A percentile compares a stretch with the other conserved stretches of the same genome.
phyloP scores from a whole-genome alignment of 164 flowering plant species.

The Saururus chinensis region DNA sequence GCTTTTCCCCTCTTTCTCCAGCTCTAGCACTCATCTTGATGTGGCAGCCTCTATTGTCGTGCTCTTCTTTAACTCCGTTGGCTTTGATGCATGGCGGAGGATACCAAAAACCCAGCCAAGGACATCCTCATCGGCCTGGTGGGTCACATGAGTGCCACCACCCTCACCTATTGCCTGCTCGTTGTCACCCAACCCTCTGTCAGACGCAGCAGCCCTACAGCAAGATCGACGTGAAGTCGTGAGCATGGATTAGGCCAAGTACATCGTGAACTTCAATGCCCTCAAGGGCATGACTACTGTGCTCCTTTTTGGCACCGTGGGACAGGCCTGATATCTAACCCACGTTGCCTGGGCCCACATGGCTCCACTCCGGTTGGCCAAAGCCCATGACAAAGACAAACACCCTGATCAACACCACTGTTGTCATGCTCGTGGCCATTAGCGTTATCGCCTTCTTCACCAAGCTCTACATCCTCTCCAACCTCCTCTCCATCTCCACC shows the following conservation, averaged over 20 bases:
- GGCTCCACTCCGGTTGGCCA: conserved; percentile 61
- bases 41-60: too few relatives aligned
- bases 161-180: conserved; percentile 29
- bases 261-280: conserved; percentile 52
- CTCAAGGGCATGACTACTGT: conserved; percentile 67
- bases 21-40: too few relatives aligned
- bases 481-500: conserved; percentile 49
- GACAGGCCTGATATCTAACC: conserved; percentile 71
- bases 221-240: conserved; percentile 23
- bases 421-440: conserved; percentile 28
- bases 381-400: conserved; percentile 29
- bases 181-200: conserved; percentile 36
- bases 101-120: conserved; percentile 46
- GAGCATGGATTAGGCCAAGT: conserved; percentile 55
- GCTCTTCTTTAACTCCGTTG: conserved; percentile 48
- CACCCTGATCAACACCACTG: conserved; percentile 55
- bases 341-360: conserved; percentile 74
- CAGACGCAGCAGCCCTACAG: conserved; percentile 43
- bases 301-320: conserved; percentile 42
- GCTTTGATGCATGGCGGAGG: conserved; percentile 72
- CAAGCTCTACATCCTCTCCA: conserved; percentile 31
- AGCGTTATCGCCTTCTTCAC: conserved; percentile 46
- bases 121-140: conserved; percentile 65
- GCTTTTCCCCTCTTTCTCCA: too few relatives aligned
- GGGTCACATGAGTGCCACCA: conserved; percentile 43